These are phyloP conservation scores for Brassica incana DNA, from an alignment of 345 rosid species.

Conservation along the genomic window DNA sequence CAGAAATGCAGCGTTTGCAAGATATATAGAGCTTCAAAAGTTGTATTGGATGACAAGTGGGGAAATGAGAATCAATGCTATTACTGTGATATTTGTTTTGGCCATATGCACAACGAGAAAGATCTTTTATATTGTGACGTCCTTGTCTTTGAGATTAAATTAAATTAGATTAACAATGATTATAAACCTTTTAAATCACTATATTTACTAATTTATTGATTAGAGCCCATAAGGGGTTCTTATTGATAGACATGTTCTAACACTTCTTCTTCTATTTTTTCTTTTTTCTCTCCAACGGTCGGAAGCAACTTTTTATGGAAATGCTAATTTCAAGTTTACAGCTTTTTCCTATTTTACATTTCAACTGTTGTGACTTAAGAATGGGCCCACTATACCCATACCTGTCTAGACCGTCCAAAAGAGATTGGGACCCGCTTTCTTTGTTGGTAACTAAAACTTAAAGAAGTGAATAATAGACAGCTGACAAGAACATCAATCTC, in stretches of 20 bases:
- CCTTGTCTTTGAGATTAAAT: constrained; percentile 45
- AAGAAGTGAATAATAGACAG: background rate
- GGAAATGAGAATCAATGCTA: constrained; percentile 70
- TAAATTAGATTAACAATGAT: no score
- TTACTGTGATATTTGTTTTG: constrained; percentile 72
- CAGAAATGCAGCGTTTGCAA: constrained; percentile 72
- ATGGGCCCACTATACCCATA: no score
- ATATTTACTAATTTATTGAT: no score
- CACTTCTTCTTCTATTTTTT: no score
- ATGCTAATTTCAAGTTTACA: background rate
- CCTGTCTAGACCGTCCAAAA: background rate
- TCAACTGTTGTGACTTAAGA: background rate
- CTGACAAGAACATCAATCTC: background rate
- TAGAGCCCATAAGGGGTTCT: no score
- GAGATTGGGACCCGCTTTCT: background rate
- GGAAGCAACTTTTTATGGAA: no score
- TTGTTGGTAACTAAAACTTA: background rate
- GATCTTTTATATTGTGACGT: constrained; percentile 42
- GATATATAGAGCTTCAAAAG: constrained; percentile 57
- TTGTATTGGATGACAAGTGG: constrained; percentile 70
- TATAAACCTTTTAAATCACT: no score
- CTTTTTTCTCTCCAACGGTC: no score
- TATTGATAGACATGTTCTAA: no score
- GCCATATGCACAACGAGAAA: constrained; percentile 53
- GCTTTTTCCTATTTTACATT: background rate